Evolutionary conservation across 176 grass and related monocot species (phyloP).

Genomic region (Hsuehochloa calcarea): DNA sequence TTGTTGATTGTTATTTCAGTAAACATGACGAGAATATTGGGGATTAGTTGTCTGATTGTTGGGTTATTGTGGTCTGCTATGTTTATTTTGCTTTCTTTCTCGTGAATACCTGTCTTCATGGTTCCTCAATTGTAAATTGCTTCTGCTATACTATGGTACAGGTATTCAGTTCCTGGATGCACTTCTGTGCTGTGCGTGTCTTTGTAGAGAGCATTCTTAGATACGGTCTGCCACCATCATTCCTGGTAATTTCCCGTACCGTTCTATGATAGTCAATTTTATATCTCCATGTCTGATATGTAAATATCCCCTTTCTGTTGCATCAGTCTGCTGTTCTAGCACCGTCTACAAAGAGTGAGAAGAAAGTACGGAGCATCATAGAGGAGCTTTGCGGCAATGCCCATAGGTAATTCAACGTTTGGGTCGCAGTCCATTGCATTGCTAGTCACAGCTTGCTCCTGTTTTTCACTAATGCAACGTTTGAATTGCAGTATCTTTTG

Average conservation of each 20-base stretch:
- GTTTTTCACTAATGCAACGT: slow-evolving; percentile 8
- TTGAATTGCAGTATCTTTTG: slow-evolving; percentile 68
- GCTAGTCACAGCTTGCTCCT: neutral
- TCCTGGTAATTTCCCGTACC: slow-evolving; percentile 51
- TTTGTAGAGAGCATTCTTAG: slow-evolving; percentile 98
- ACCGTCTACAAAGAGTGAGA: slow-evolving; percentile 74
- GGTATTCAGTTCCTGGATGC: slow-evolving; percentile 99
- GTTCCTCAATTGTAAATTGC: neutral
- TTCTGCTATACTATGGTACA: slow-evolving; percentile 16
- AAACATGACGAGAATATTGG: neutral
- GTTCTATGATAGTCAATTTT: neutral
- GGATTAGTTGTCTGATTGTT: neutral
- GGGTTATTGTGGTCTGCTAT: neutral
- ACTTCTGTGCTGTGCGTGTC: slow-evolving; percentile 84
- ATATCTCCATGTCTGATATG: slow-evolving; percentile 1
- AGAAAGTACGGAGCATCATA: slow-evolving; percentile 88
- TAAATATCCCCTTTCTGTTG: neutral
- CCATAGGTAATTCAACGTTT: slow-evolving; percentile 63
- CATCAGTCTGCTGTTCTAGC: slow-evolving; percentile 75
- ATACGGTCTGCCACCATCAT: slow-evolving; percentile 88
- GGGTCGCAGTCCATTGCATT: neutral
- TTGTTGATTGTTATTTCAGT: slow-evolving; percentile 12
- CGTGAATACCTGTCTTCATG: neutral
- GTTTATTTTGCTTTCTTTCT: neutral
- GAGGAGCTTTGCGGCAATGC: slow-evolving; percentile 62